Evolutionary conservation across 129 eudicot species (phyloP).

Genomic region (Flaveria bidentis): DNA sequence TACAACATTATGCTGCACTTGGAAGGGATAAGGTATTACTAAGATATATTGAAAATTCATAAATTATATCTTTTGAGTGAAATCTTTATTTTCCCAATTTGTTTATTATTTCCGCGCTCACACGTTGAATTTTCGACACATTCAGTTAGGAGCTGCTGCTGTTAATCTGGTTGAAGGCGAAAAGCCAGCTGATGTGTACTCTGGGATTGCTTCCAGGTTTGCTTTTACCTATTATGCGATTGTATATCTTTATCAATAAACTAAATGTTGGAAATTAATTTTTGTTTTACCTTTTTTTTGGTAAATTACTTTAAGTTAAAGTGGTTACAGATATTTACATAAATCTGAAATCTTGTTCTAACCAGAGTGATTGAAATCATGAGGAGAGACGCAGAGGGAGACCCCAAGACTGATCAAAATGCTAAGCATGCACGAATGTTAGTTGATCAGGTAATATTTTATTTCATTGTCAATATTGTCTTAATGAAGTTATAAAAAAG

Average conservation of each 20-base stretch:
- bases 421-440: slow-evolving; percentile 67
- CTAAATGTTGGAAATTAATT: background rate
- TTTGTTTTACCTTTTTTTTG: background rate
- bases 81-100: background rate
- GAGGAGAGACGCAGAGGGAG: slow-evolving; percentile 75
- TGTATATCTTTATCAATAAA: background rate
- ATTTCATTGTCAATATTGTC: background rate
- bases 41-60: background rate
- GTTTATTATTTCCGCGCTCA: background rate
- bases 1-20: slow-evolving; percentile 98
- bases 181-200: slow-evolving; percentile 95
- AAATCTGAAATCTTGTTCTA: slow-evolving; percentile 44
- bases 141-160: slow-evolving; percentile 89
- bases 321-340: background rate
- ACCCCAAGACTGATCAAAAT: slow-evolving; percentile 65
- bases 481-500: background rate
- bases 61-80: background rate
- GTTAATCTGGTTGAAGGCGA: slow-evolving; percentile 89
- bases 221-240: background rate
- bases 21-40: slow-evolving; percentile 86
- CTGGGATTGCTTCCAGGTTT: slow-evolving; percentile 91
- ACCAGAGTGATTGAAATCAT: slow-evolving; percentile 85
- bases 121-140: background rate
- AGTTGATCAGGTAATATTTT: slow-evolving; percentile 57
- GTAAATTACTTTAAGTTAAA: background rate